Evolutionary conservation across 2,329 filamentous ascomycete species (phyloP), one percentile per base, ranked within the genome.

Genomic region (Lasiodiplodia hormozganensis): DNA sequence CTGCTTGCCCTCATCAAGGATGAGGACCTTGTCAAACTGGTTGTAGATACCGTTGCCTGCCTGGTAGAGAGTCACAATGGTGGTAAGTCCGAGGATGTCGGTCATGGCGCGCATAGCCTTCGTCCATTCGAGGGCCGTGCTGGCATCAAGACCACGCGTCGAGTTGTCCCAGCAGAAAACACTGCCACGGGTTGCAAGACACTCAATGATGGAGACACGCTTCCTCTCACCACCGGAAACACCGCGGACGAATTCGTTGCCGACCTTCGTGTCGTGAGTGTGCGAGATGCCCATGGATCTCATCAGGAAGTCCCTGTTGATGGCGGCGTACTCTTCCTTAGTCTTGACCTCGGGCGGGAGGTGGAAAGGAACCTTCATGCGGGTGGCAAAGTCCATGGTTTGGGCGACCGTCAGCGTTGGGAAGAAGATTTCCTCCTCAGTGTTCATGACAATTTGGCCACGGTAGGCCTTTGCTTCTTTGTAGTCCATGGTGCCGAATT

Each of bases 101-200:
- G 92, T 94, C 88, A 94, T 92, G 69, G 94, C 89, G 2, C 93
- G 89, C 1, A 96, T 84, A 0, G 90, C 92, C 75, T 89, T 90
- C 11, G 89, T 90, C 73, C 92, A 95, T 74, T 94, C 92, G 4
- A 94, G 83, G 4, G 92, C 92, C 0, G 92, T 94, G 1, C 89
- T 92, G 1, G 91, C 90, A 75, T 96, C 92, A 0, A 95, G 82
- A n/a, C 92, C 92, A 58, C 92, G 85, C 0, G 92, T 95, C 0
- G 88, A 90, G 77, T 95, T 83, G 68, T 84, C 82, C 82, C 82
- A 83, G 12, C 77, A 79, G 62, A 85, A 87, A 1, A 92, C 83
- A 0, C 85, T 85, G 1, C 83, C 88, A 8, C 84, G 81, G 0
- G 86, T 86, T 0, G 87, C 85, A 69, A 91, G 76, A 12, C 84